Evolutionary conservation across 805 yeast genomes (phyloP).

Genomic region (Kazachstania psychrophila): DNA sequence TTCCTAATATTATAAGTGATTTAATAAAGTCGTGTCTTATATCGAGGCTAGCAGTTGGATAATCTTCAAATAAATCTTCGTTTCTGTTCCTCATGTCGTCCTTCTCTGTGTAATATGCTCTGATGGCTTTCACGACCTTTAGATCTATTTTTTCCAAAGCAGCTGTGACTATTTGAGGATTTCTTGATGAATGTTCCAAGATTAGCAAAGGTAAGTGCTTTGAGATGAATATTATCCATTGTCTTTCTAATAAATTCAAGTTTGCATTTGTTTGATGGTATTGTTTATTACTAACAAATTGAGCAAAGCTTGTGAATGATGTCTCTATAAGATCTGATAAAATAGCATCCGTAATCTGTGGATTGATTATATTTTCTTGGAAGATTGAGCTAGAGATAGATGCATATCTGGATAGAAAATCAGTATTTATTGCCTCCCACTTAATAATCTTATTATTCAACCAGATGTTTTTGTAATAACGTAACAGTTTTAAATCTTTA

Average conservation of each 20-base stretch:
- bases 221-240: slow-evolving; percentile 39
- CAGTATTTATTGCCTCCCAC: slow-evolving; percentile 28
- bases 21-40: slow-evolving; percentile 44
- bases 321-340: slow-evolving; percentile 28
- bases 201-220: slow-evolving; percentile 41
- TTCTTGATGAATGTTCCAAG: slow-evolving; percentile 20
- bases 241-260: slow-evolving; percentile 28
- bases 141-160: slow-evolving; percentile 25
- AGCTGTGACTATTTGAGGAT: slow-evolving; percentile 19
- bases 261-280: slow-evolving; percentile 31
- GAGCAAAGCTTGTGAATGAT: slow-evolving; percentile 35
- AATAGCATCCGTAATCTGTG: slow-evolving; percentile 15
- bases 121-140: slow-evolving; percentile 27
- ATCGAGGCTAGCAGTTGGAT: slow-evolving; percentile 39
- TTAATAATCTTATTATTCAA: slow-evolving; percentile 29
- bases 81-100: slow-evolving; percentile 29
- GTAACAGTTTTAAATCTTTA: slow-evolving; percentile 24
- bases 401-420: slow-evolving; percentile 25
- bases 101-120: slow-evolving; percentile 29
- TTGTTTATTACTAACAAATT: slow-evolving; percentile 37
- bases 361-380: slow-evolving; percentile 19
- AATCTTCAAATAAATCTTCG: slow-evolving; percentile 45
- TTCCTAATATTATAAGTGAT: slow-evolving; percentile 34
- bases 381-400: slow-evolving; percentile 30
- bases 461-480: slow-evolving; percentile 33